These are phyloP conservation scores for Penicillium bovifimosum DNA, from an alignment of 495 filamentous ascomycete species.

Conservation along the genomic window DNA sequence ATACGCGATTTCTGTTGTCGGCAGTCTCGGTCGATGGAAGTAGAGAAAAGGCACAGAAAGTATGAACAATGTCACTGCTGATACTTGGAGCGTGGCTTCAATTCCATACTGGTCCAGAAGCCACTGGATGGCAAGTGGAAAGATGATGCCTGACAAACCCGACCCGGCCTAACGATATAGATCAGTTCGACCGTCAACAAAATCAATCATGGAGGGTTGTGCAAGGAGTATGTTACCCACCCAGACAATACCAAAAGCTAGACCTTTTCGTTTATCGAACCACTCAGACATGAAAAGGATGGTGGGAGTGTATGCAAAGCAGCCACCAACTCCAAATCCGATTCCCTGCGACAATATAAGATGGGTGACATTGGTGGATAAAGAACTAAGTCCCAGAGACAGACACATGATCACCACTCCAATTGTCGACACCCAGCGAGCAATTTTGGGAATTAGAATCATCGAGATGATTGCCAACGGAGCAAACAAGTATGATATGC, in stretches of 20 bases:
- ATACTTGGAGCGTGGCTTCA: slow-evolving; percentile 43
- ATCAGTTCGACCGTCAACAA: background rate
- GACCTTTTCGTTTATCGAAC: slow-evolving; percentile 43
- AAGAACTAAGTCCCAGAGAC: slow-evolving; percentile 40
- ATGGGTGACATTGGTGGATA: slow-evolving; percentile 37
- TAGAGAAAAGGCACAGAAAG: slow-evolving; percentile 48
- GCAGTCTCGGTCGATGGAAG: slow-evolving; percentile 49
- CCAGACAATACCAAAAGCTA: slow-evolving; percentile 47
- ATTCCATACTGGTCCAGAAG: slow-evolving; percentile 47
- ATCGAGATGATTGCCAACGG: slow-evolving; percentile 33
- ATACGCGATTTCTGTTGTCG: slow-evolving; percentile 15
- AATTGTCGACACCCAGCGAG: slow-evolving; percentile 29
- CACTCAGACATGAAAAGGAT: slow-evolving; percentile 49
- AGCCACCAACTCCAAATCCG: slow-evolving; percentile 41
- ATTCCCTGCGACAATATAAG: slow-evolving; percentile 47
- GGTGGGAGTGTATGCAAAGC: slow-evolving; percentile 41
- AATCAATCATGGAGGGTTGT: background rate
- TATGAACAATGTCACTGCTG: slow-evolving; percentile 40
- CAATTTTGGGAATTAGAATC: slow-evolving; percentile 21
- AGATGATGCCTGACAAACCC: slow-evolving; percentile 31
- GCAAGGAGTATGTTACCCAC: slow-evolving; percentile 4
- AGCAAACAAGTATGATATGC: slow-evolving; percentile 46
- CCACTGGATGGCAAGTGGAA: slow-evolving; percentile 46
- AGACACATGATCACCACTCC: slow-evolving; percentile 39
- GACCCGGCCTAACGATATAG: slow-evolving; percentile 28